These are phyloP conservation scores for Bocquillonia castaneifolia DNA, from an alignment of 441 rosid species.

Conservation along the genomic window DNA sequence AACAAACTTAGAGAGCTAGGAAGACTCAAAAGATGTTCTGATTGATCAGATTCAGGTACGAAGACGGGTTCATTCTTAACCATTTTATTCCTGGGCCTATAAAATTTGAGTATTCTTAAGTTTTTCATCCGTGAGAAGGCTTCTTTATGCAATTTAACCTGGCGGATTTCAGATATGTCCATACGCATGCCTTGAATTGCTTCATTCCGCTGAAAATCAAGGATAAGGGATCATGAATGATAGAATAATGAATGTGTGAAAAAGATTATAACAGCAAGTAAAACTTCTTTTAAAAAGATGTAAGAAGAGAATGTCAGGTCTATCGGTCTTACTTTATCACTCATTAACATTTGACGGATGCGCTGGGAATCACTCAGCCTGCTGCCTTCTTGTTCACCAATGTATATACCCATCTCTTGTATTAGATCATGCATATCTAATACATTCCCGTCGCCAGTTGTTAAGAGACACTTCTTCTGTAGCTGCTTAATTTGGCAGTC, in stretches of 20 bases:
- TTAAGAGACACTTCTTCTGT: slow-evolving; percentile 4
- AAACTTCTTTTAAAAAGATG: too few species aligned
- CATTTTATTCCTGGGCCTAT: neutral
- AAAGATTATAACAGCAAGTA: too few species aligned
- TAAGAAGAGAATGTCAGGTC: too few species aligned
- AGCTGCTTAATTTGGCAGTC: slow-evolving; percentile 7
- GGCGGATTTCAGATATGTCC: neutral
- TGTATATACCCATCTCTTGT: slow-evolving; percentile 42
- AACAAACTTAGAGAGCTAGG: slow-evolving; percentile 2
- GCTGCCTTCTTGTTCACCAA: slow-evolving; percentile 36
- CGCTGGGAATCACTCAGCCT: slow-evolving; percentile 30
- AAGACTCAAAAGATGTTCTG: neutral
- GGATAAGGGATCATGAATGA: too few species aligned
- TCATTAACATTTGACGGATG: neutral
- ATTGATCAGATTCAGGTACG: neutral
- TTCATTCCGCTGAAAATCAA: neutral
- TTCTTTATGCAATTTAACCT: neutral
- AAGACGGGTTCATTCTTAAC: too few species aligned
- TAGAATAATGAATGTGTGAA: too few species aligned
- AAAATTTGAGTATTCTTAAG: slow-evolving; percentile 1
- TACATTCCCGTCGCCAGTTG: neutral
- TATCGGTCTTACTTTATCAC: slow-evolving; percentile 20
- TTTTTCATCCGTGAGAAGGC: neutral
- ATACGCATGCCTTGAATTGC: slow-evolving; percentile 1
- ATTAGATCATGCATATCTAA: slow-evolving; percentile 26